Evolutionary conservation across 1,284 basidiomycete species (phyloP), one percentile per base, ranked within the genome.

Genomic region (Boletus semigastroideus): DNA sequence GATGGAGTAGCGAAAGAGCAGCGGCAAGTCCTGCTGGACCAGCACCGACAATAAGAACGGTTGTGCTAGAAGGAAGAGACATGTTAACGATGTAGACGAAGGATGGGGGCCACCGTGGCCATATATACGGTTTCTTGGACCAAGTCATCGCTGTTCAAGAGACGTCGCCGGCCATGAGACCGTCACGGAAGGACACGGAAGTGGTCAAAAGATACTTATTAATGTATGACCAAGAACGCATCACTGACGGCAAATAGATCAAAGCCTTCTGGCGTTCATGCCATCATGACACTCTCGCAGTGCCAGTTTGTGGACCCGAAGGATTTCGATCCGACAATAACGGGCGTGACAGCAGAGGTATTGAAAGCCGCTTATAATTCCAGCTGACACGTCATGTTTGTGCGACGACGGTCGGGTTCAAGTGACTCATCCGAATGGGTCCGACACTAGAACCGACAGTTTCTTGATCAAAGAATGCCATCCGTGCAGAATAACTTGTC

Each of bases 1-100:
- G 66, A 16, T 74, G 67, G 17, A 71, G 56, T 22, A 62, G 58
- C n/a, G 51, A 56, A 4, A 65, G 46, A 0, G 65, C 63, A 7
- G 57, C 9, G 1, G 55, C 58, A 20, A 67, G 61, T 20, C 68
- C 68, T 8, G 55, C 25, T 28, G 61, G 65, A 28, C 65, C 65
- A 25, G 68, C 68, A 19, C 69, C 67, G 10, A 71, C 59, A 34
- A 71, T 60, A 43, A 70, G 59, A 7, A 65, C 55, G 17, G 65
- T 59, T 5, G 61, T 58, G 19, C 22, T 45, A 8, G 52, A 52
- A n/a, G 70, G 68, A 37, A 71, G 51, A 34, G 60, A 54, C 65
- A 64, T 59, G 16, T 1, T 19, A 11, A 41, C 7, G 10, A 25
- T 28, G 33, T 19, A 25, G 8, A 19, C 12, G 16, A 20, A 25